Conservation (phyloP, 2,329 filamentous ascomycete species). For the Nemania sp. region DNA sequence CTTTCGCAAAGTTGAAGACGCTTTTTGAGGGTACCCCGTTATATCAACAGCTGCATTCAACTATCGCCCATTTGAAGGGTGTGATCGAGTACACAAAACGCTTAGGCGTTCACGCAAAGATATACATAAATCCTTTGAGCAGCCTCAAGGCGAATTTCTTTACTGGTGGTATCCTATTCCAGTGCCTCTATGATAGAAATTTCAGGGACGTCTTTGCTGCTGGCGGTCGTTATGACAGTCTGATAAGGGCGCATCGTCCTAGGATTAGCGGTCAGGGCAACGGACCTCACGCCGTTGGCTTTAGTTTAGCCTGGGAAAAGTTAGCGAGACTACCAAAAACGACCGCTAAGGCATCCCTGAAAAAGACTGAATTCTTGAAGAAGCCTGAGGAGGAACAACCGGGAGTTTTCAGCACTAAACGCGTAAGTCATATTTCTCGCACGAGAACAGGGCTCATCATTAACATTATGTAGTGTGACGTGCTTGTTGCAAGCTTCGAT, state of each 20-base stretch:
- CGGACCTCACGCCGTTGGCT: slow-evolving; percentile 84
- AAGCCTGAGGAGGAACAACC: slow-evolving; percentile 67
- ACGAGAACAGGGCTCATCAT: slow-evolving; percentile 2
- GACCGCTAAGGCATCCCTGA: slow-evolving; percentile 64
- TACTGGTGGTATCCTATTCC: slow-evolving; percentile 81
- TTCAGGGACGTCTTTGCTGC: slow-evolving; percentile 86
- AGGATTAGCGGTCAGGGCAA: slow-evolving; percentile 65
- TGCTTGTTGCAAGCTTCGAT: slow-evolving; percentile 88
- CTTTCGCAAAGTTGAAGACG: slow-evolving; percentile 61
- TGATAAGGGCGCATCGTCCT: slow-evolving; percentile 83
- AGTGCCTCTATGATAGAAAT: slow-evolving; percentile 86
- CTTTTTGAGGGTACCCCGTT: slow-evolving; percentile 67
- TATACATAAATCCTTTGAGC: slow-evolving; percentile 83
- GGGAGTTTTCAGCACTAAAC: slow-evolving; percentile 63
- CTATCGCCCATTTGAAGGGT: slow-evolving; percentile 78
- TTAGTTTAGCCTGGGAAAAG: slow-evolving; percentile 87
- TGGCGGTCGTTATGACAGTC: slow-evolving; percentile 87
- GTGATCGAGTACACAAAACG: slow-evolving; percentile 77
- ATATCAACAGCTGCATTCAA: slow-evolving; percentile 74
- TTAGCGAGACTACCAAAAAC: slow-evolving; percentile 68
- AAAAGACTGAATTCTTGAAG: slow-evolving; percentile 75
- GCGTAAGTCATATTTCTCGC: slow-evolving; percentile 53
- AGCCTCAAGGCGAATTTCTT: slow-evolving; percentile 94
- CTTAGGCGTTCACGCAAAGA: slow-evolving; percentile 74
- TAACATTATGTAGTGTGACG: slow-evolving; percentile 68